Base-by-base conservation (phyloP, 1,139 yeast genomes). In the Blastobotrys ciferrii region DNA sequence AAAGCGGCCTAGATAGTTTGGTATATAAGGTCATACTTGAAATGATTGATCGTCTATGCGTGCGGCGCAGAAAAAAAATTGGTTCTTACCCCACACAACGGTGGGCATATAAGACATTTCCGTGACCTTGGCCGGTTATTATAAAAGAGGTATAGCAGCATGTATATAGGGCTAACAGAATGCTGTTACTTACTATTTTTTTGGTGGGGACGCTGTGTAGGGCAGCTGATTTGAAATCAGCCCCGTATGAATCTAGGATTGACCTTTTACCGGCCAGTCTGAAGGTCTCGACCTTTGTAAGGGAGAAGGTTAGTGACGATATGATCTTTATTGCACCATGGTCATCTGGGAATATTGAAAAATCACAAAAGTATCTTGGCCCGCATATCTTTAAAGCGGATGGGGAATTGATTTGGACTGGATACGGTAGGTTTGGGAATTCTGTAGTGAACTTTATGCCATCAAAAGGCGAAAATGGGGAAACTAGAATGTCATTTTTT, bases 321-420 rank as follows among this genome's bases (percentile, higher is more conserved):
- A 23, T 23, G 28, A 38, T 50, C 3, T 51, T 51, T 33, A 30
- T 51, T 3, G 51, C 54, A 2, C 54, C 54, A 12, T 51, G 54
- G 40, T 41, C 32, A 28, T 32, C 46, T 11, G 48, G 37, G 2
- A 49, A 43, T 11, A 45, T 42, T 14, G 46, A 36, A 2, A 42
- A 42, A 19, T 40, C 37, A 7, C 43, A 51, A 1, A 43, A 28
- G n/a, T 43, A 48, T 4, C 28, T 49, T 11, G 55, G 50, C 12
- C 48, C 54, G 2, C 48, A 52, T 32, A 51, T 52, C 19, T 52
- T 46, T 36, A 40, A 44, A 18, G 33, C 33, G 17, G 33, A 51
- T 15, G 55, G 55, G 5, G 47, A 48, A 17, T 43, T 52, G 18
- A 40, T 52, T 1, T 52, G 55, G 55, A 46, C 52, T n/a, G 55